Percentiles rank a stretch among this genome's conserved stretches.
phyloP scores from a whole-genome alignment of 805 yeast species.

The Candida glaebosa region DNA sequence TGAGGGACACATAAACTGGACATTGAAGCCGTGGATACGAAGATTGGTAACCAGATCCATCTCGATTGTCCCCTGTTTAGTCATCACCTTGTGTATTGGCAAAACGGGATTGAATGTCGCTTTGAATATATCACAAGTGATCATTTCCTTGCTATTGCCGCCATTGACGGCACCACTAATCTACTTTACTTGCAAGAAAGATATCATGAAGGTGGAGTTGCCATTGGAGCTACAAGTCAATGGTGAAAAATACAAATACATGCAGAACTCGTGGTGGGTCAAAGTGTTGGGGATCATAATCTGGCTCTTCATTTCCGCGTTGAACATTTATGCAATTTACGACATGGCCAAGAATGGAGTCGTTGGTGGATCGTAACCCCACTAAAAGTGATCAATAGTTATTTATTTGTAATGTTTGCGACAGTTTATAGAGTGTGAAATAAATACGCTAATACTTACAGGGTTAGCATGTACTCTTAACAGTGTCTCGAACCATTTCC shows the following conservation, averaged over 20 bases:
- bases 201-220: conserved; percentile 61
- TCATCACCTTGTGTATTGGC: conserved; percentile 70
- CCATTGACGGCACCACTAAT: conserved; percentile 82
- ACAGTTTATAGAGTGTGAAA: no score
- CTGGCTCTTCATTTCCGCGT: conserved; percentile 69
- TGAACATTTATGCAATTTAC: conserved; percentile 62
- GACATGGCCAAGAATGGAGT: conserved; percentile 39
- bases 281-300: conserved; percentile 49
- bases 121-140: conserved; percentile 82
- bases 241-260: conserved; percentile 38
- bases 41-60: conserved; percentile 73
- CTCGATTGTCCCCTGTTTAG: conserved; percentile 77
- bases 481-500: no score
- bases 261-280: conserved; percentile 62
- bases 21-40: conserved; percentile 73
- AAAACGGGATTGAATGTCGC: conserved; percentile 67
- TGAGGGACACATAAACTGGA: conserved; percentile 89
- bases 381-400: no score
- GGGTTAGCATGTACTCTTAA: no score
- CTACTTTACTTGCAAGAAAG: conserved; percentile 69
- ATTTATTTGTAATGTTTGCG: not conserved
- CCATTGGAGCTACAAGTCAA: conserved; percentile 11
- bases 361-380: no score
- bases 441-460: no score
- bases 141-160: conserved; percentile 77